Evolutionary conservation across 306 rosid genomes (phyloP).

Genomic region (Coriaria nepalensis): DNA sequence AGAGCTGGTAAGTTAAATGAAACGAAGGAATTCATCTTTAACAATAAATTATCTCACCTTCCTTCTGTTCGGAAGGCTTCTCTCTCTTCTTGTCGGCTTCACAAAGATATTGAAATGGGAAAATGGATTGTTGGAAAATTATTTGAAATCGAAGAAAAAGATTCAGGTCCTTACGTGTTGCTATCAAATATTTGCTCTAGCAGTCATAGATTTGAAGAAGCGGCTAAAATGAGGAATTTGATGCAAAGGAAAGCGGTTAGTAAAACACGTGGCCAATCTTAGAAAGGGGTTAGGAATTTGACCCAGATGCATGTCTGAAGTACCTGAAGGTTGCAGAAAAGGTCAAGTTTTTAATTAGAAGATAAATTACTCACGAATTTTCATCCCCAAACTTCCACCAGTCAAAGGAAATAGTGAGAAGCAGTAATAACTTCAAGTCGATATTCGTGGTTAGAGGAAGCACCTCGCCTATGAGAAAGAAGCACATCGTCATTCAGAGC

Average conservation of each 20-base stretch:
- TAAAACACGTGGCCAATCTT: constrained; percentile 73
- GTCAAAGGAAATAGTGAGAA: too few species aligned
- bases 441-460: too few species aligned
- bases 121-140: constrained; percentile 52
- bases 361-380: not conserved
- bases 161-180: constrained; percentile 54
- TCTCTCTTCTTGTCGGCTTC: constrained; percentile 61
- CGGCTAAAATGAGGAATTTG: constrained; percentile 42
- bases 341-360: not conserved
- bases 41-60: constrained; percentile 42
- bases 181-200: constrained; percentile 56
- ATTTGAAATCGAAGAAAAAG: constrained; percentile 46
- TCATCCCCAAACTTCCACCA: too few species aligned
- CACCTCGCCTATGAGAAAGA: too few species aligned
- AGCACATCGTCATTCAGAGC: too few species aligned
- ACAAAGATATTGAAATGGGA: constrained; percentile 56
- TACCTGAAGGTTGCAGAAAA: too few species aligned
- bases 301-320: constrained; percentile 63
- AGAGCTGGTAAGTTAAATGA: constrained; percentile 62
- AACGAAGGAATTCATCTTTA: constrained; percentile 45
- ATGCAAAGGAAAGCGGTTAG: constrained; percentile 61
- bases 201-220: constrained; percentile 57
- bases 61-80: constrained; percentile 61
- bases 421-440: too few species aligned
- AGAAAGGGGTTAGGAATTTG: too few species aligned